Conservation (phyloP, 2,329 filamentous ascomycete species). For the Paraconiothyrium brasiliense region DNA sequence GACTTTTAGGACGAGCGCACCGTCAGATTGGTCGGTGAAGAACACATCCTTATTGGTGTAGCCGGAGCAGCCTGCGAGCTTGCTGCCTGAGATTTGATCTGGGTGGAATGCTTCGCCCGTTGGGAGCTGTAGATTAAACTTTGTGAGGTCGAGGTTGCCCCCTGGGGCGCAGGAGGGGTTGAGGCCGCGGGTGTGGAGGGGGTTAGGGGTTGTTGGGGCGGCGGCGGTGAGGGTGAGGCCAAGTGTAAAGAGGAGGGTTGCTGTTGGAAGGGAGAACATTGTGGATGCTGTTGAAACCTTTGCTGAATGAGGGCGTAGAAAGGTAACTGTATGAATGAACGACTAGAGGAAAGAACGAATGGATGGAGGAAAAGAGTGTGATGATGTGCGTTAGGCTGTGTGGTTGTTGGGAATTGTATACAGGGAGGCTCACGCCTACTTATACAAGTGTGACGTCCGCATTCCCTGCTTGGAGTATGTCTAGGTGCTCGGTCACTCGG, state of each 20-base stretch:
- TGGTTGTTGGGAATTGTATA: background rate
- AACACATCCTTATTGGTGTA: conserved; percentile 47
- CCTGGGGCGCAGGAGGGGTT: conserved; percentile 30
- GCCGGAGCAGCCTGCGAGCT: conserved; percentile 51
- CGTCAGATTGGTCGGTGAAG: conserved; percentile 46
- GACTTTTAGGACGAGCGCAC: conserved; percentile 53
- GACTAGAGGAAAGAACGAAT: background rate
- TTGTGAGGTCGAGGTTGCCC: conserved; percentile 30
- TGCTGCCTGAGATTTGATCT: conserved; percentile 37
- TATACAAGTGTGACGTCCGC: background rate
- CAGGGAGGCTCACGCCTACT: background rate
- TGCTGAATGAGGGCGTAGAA: background rate
- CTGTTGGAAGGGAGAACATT: conserved; percentile 18
- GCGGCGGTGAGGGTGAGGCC: conserved; percentile 18
- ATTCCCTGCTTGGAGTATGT: background rate
- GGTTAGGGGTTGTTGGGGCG: conserved; percentile 20
- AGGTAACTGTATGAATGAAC: conserved; percentile 1
- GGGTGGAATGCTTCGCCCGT: conserved; percentile 42
- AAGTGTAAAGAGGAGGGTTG: conserved; percentile 21
- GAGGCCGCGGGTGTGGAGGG: conserved; percentile 16
- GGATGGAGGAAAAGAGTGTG: background rate
- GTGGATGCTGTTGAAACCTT: background rate
- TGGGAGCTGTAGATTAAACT: conserved; percentile 53
- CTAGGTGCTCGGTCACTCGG: background rate
- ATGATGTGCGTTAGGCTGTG: background rate